Base-by-base conservation (phyloP, 495 filamentous ascomycete genomes). In the Penicillium simplicissimum region DNA sequence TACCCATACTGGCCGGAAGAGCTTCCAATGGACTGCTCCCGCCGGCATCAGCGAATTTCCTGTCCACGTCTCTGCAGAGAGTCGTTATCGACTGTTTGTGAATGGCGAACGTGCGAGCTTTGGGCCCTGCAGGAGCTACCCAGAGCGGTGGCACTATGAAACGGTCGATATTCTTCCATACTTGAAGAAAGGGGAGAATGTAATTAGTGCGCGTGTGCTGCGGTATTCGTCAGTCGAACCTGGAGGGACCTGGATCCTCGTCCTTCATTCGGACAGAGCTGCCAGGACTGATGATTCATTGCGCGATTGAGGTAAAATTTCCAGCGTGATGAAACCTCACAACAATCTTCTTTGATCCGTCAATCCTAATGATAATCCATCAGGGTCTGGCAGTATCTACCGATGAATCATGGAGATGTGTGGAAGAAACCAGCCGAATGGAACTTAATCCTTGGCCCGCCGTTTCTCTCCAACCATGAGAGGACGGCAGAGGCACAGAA, bases 11-110 rank as follows among this genome's bases (percentile, higher is more conserved):
- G 70, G 62, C 14, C 65, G 64, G 8, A 66, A 66, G 40, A 65
- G 43, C 17, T 72, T 72, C 61, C 53, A 60, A 38, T 60, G 62
- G 62, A 51, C 57, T 14, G 15, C 35, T 11, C 31, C 43, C 0
- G 11, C 40, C 0, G 38, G 47, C 1, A 51, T 58, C 0, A 10
- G 40, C 4, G 42, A 67, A 17, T 42, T 56, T 9, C 51, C 25
- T 1, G 43, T 71, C 3, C 64, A 69, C 42, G 61, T 73, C 15
- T 71, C 71, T 14, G 71, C 71, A 6, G 71, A 74, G 48, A 74
- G 59, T 40, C 71, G 68, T 13, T 74, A 74, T 47, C 57, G 65
- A 13, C 62, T 74, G 0, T 74, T 58, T 52, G 55, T 74, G 34
- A 74, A 74, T 52, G 65, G 65, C 5, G 38, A 53, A 3, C 42